These are phyloP conservation scores for Suillus bovinus DNA, from an alignment of 768 basidiomycete genomes.

Conservation along the genomic window DNA sequence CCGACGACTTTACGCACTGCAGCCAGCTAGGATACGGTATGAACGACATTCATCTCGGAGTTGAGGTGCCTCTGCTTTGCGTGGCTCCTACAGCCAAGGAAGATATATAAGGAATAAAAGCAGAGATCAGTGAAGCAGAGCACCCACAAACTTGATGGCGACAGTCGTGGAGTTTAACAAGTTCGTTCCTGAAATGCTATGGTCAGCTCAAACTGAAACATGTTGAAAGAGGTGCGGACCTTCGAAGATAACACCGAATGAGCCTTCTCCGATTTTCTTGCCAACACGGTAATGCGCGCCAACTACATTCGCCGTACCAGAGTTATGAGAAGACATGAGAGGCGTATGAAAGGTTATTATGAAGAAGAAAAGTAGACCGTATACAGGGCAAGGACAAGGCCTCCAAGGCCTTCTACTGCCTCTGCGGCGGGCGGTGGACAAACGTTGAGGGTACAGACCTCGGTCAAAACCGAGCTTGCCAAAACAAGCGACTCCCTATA, in stretches of 20 bases:
- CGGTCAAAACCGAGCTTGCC: slow-evolving; percentile 31
- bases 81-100: slow-evolving; percentile 63
- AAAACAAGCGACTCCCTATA: slow-evolving; percentile 11
- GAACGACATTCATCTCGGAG: slow-evolving; percentile 98
- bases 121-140: neutral
- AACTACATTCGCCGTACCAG: slow-evolving; percentile 75
- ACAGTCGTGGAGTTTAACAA: slow-evolving; percentile 98
- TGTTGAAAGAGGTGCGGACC: slow-evolving; percentile 41
- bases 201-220: neutral
- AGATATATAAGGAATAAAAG: slow-evolving; percentile 13
- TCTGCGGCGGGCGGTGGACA: slow-evolving; percentile 31
- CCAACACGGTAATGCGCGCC: slow-evolving; percentile 98
- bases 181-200: slow-evolving; percentile 75
- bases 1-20: slow-evolving; percentile 59
- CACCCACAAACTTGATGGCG: slow-evolving; percentile 98
- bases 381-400: slow-evolving; percentile 10
- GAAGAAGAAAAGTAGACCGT: slow-evolving; percentile 14
- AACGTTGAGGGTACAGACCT: slow-evolving; percentile 22
- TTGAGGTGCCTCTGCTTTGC: slow-evolving; percentile 96
- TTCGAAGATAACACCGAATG: slow-evolving; percentile 95
- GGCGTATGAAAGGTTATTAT: slow-evolving; percentile 24
- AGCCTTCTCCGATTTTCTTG: slow-evolving; percentile 99
- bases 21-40: slow-evolving; percentile 87
- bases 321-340: slow-evolving; percentile 56
- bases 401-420: slow-evolving; percentile 28